Percentiles rank a stretch among this genome's conserved stretches.
Conservation (phyloP, 768 basidiomycete species). For the Tylopilus subfusipes region DNA sequence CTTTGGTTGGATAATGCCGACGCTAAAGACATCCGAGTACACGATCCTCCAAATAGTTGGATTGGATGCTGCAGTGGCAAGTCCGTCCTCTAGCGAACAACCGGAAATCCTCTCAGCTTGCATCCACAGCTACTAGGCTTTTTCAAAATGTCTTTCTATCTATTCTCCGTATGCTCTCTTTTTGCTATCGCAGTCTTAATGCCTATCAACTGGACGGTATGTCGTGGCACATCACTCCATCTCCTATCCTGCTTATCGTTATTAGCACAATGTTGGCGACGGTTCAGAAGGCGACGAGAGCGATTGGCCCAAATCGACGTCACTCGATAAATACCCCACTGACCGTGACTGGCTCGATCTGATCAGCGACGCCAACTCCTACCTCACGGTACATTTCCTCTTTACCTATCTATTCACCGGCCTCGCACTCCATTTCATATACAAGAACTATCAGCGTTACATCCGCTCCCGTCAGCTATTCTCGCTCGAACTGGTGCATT, state of each 20-base stretch:
- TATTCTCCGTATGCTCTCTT: conserved; percentile 83
- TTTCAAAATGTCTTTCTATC: conserved; percentile 90
- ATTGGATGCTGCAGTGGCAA: conserved; percentile 91
- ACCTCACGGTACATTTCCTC: conserved; percentile 81
- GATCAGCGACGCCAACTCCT: conserved; percentile 85
- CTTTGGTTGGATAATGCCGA: conserved; percentile 97
- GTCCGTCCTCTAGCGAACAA: conserved; percentile 28
- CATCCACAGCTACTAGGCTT: conserved; percentile 80
- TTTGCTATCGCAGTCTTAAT: conserved; percentile 84
- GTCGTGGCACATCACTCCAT: conserved; percentile 20
- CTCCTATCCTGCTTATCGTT: background rate
- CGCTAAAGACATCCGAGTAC: conserved; percentile 85
- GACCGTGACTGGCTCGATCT: conserved; percentile 77
- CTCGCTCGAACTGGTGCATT: conserved; percentile 91
- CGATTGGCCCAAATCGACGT: conserved; percentile 44
- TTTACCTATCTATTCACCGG: conserved; percentile 94
- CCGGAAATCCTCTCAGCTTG: background rate
- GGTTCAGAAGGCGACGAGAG: conserved; percentile 36
- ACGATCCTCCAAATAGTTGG: conserved; percentile 95
- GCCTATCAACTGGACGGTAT: conserved; percentile 90
- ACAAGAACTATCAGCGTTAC: conserved; percentile 86
- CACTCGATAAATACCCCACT: conserved; percentile 29
- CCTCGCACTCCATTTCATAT: conserved; percentile 80
- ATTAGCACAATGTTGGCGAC: conserved; percentile 69
- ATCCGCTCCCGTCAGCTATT: conserved; percentile 90